These are phyloP conservation scores for Pterocarpus santalinus DNA, from an alignment of 306 rosid species.

Conservation along the genomic window DNA sequence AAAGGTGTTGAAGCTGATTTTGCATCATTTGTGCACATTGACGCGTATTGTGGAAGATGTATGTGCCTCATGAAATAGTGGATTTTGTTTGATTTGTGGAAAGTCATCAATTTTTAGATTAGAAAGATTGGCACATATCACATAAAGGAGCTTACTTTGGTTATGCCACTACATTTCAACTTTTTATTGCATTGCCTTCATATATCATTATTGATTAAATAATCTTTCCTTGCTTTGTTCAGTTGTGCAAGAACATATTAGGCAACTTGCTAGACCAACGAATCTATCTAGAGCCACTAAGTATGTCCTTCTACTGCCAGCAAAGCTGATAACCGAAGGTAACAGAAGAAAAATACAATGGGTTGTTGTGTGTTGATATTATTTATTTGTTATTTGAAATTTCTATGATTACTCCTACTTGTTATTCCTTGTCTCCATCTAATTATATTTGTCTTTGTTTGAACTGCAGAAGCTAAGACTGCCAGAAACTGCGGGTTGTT, in stretches of 20 bases:
- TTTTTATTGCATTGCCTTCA: background rate
- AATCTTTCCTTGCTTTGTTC: conserved; percentile 5
- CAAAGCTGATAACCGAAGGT: conserved; percentile 67
- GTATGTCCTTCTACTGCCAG: conserved; percentile 62
- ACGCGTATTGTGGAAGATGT: too few relatives aligned
- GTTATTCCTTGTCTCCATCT: background rate
- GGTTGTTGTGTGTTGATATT: background rate
- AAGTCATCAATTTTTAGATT: background rate
- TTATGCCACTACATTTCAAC: too few relatives aligned
- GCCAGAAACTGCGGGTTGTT: background rate
- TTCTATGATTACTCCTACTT: background rate
- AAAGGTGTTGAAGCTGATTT: too few relatives aligned
- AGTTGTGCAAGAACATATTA: conserved; percentile 58
- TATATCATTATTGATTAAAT: background rate
- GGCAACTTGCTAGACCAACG: conserved; percentile 51
- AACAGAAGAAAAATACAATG: background rate
- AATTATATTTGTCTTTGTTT: conserved; percentile 3
- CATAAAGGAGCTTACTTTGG: too few relatives aligned
- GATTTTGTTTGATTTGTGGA: too few relatives aligned
- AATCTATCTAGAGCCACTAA: conserved; percentile 56
- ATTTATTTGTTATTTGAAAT: background rate
- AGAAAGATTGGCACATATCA: too few relatives aligned
- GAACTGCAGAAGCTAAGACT: conserved; percentile 30
- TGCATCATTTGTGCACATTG: too few relatives aligned
- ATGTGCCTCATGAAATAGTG: too few relatives aligned